Evolutionary conservation across 441 rosid genomes (phyloP).

Genomic region (Macaranga tanarius): DNA sequence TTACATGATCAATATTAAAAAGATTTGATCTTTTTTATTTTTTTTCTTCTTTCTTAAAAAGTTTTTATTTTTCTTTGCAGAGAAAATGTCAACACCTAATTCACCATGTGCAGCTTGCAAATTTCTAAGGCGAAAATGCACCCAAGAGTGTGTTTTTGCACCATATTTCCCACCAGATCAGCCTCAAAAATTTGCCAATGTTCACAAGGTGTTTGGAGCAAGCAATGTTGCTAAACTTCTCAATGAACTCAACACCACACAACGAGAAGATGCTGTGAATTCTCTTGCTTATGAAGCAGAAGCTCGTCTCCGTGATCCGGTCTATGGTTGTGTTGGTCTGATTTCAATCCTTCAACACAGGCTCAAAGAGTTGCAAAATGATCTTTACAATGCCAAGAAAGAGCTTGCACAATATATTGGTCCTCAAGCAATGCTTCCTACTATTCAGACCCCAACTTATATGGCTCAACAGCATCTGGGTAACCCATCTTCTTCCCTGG

Average conservation of each 20-base stretch:
- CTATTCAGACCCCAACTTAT: slow-evolving; percentile 4
- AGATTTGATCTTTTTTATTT: neutral
- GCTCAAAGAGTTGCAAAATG: slow-evolving; percentile 53
- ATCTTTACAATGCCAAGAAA: slow-evolving; percentile 56
- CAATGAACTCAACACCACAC: slow-evolving; percentile 57
- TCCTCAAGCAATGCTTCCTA: slow-evolving; percentile 69
- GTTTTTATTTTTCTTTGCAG: neutral
- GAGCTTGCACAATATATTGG: slow-evolving; percentile 65
- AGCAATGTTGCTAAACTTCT: slow-evolving; percentile 84
- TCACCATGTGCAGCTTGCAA: slow-evolving; percentile 98
- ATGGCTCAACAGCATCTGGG: slow-evolving; percentile 32
- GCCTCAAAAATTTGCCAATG: slow-evolving; percentile 69
- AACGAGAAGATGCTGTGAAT: slow-evolving; percentile 86
- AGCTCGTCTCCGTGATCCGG: slow-evolving; percentile 76
- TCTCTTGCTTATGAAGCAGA: slow-evolving; percentile 87
- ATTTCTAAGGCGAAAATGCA: slow-evolving; percentile 74
- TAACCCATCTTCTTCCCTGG: slow-evolving; percentile 39
- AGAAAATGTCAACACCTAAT: slow-evolving; percentile 63
- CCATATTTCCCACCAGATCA: slow-evolving; percentile 95
- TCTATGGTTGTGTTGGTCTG: slow-evolving; percentile 83
- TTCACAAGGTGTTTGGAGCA: slow-evolving; percentile 86
- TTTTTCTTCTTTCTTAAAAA: neutral
- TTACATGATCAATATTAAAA: neutral
- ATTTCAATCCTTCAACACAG: slow-evolving; percentile 74
- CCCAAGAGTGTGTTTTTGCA: slow-evolving; percentile 87